phyloP scores from a whole-genome alignment of 73 alveolate species.

The Paraurostyla sp. region DNA sequence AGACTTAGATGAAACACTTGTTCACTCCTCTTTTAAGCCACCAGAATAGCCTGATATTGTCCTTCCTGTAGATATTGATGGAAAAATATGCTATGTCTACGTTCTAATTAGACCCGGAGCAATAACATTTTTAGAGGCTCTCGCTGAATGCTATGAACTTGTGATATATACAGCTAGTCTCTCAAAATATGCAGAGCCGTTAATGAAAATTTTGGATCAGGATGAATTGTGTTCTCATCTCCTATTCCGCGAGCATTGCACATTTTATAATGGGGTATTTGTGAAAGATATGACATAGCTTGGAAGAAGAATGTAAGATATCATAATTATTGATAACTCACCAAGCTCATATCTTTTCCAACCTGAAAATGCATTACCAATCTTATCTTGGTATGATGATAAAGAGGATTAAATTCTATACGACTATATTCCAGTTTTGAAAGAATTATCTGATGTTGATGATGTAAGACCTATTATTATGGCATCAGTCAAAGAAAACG shows the following conservation, averaged over 20 bases:
- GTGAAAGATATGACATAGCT: slow-evolving; percentile 87
- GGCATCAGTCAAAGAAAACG: slow-evolving; percentile 63
- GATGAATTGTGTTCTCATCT: slow-evolving; percentile 64
- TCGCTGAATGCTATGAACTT: slow-evolving; percentile 72
- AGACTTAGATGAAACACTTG: slow-evolving; percentile 81
- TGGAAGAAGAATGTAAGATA: slow-evolving; percentile 86
- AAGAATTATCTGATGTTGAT: slow-evolving; percentile 61
- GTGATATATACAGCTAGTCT: slow-evolving; percentile 81
- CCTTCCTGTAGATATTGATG: slow-evolving; percentile 76
- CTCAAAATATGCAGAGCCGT: slow-evolving; percentile 93
- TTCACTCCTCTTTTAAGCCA: slow-evolving; percentile 77
- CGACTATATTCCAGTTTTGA: slow-evolving; percentile 62
- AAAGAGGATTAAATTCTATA: slow-evolving; percentile 61
- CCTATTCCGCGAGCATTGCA: slow-evolving; percentile 93
- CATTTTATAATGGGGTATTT: slow-evolving; percentile 82
- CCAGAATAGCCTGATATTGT: slow-evolving; percentile 75
- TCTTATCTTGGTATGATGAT: slow-evolving; percentile 79
- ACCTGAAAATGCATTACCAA: slow-evolving; percentile 84
- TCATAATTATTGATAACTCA: slow-evolving; percentile 83
- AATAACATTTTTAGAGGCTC: slow-evolving; percentile 60
- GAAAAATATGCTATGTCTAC: slow-evolving; percentile 67
- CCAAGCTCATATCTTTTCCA: slow-evolving; percentile 78
- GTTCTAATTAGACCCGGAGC: slow-evolving; percentile 79
- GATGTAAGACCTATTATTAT: slow-evolving; percentile 69
- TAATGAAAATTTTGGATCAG: slow-evolving; percentile 85